A percentile compares a stretch with the other conserved stretches of the same genome.
Conservation (phyloP, 768 basidiomycete genomes). For the Xerocomellus dryophilus region DNA sequence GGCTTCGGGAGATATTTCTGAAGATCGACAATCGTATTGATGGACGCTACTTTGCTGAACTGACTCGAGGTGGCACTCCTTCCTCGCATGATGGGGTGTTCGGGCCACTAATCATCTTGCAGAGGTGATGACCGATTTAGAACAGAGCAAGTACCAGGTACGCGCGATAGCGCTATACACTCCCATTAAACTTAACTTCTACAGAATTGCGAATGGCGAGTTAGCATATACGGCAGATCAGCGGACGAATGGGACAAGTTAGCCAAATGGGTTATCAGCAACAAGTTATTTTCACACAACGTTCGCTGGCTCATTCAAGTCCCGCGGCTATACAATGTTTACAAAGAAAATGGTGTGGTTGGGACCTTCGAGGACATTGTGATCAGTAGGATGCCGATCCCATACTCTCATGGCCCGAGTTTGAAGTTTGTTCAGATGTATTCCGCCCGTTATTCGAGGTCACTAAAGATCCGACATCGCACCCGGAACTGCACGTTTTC, state of each 20-base stretch:
- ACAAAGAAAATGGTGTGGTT: slow-evolving; percentile 83
- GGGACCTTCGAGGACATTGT: slow-evolving; percentile 90
- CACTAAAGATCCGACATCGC: slow-evolving; percentile 82
- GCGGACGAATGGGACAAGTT: slow-evolving; percentile 94
- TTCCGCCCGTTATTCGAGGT: slow-evolving; percentile 95
- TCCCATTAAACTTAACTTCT: not conserved
- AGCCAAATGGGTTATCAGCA: slow-evolving; percentile 92
- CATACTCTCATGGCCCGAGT: not conserved
- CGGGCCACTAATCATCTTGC: slow-evolving; percentile 1
- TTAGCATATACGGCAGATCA: slow-evolving; percentile 90
- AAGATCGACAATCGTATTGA: slow-evolving; percentile 96
- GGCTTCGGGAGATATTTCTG: slow-evolving; percentile 93
- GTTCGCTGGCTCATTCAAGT: slow-evolving; percentile 97
- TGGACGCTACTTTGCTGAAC: slow-evolving; percentile 90
- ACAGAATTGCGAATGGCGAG: slow-evolving; percentile 94
- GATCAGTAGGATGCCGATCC: slow-evolving; percentile 56
- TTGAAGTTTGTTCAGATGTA: slow-evolving; percentile 55
- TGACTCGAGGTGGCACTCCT: slow-evolving; percentile 70
- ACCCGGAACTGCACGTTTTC: slow-evolving; percentile 94
- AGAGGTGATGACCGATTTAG: slow-evolving; percentile 98
- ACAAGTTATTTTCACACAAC: slow-evolving; percentile 94
- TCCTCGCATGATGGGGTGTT: not conserved
- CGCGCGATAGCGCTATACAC: not conserved
- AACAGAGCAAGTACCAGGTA: slow-evolving; percentile 98
- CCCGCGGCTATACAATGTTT: slow-evolving; percentile 92